These are phyloP conservation scores for Excoecaria agallocha DNA, from an alignment of 345 rosid species.

Conservation along the genomic window DNA sequence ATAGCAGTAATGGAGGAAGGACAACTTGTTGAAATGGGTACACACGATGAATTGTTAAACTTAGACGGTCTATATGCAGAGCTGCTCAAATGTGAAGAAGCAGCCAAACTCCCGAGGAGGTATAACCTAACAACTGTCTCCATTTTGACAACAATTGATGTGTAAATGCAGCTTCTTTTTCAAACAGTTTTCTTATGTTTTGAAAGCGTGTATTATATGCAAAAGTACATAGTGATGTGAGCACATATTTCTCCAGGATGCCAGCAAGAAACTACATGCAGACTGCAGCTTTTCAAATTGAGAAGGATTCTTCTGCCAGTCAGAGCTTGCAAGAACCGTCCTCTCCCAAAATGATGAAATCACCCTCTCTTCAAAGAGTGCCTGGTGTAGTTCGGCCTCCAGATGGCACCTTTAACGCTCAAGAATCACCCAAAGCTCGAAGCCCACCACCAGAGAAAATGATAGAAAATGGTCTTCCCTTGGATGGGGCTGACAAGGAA, in stretches of 20 bases:
- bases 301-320: constrained; percentile 85
- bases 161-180: constrained; percentile 14
- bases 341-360: constrained; percentile 80
- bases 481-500: constrained; percentile 69
- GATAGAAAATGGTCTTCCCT: constrained; percentile 63
- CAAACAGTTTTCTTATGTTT: not conserved
- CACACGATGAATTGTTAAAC: constrained; percentile 78
- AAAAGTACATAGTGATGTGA: constrained; percentile 9
- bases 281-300: constrained; percentile 67
- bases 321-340: constrained; percentile 82
- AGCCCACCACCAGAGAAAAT: constrained; percentile 79
- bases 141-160: not conserved
- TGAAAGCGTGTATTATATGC: constrained; percentile 5
- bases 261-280: constrained; percentile 72
- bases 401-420: constrained; percentile 55
- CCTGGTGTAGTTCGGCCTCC: constrained; percentile 53
- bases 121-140: constrained; percentile 30
- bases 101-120: constrained; percentile 96
- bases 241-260: constrained; percentile 59
- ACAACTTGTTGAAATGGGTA: constrained; percentile 96
- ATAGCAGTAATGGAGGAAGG: constrained; percentile 99
- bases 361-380: constrained; percentile 92
- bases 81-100: constrained; percentile 95
- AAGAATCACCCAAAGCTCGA: constrained; percentile 64
- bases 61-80: constrained; percentile 83